Base-by-base conservation (phyloP, 805 yeast species). In the Candida ulmi region DNA sequence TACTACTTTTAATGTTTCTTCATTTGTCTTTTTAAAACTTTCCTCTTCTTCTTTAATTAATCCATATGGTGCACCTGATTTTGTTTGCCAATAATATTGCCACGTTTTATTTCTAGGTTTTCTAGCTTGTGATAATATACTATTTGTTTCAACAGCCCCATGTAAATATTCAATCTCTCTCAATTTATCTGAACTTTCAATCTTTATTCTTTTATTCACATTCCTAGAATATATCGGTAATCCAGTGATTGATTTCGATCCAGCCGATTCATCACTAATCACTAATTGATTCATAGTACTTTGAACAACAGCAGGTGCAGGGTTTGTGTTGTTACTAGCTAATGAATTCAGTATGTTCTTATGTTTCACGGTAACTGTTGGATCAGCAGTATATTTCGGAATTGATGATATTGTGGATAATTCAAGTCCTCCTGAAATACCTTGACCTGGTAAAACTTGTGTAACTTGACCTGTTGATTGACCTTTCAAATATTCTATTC, bases 91-190 rank as follows among this genome's bases (percentile, higher is more conserved):
- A 45, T 70, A 76, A 47, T 61, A 61, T 17, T 54, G 47, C 81
- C 81, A 76, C 51, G 68, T 76, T 34, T 58, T 62, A 21, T 60
- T 56, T 46, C 80, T 59, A 24, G 65, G 48, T 5, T 61, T 50
- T 39, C 79, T 53, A 13, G 68, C 65, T 62, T 44, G 67, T 66
- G 33, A 74, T 46, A 28, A 70, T 66, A 70, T 66, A 33, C 65
- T 65, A 47, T 72, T 72, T 17, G 69, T 45, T 24, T 68, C 68
- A 23, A 74, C 72, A 8, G 69, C 59, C 31, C 76, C 75, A 43
- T 75, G 80, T 7, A 65, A 45, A 45, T 71, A 69, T 45, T 74
- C 79, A 26, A 74, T 51, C 44, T 72, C 75, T 40, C 60, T 68
- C 17, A 74, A 57, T 24, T 66, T 58, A 45, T 65, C 51, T 55